Conservation (phyloP, 768 basidiomycete genomes). For the Boletus coccyginus region DNA sequence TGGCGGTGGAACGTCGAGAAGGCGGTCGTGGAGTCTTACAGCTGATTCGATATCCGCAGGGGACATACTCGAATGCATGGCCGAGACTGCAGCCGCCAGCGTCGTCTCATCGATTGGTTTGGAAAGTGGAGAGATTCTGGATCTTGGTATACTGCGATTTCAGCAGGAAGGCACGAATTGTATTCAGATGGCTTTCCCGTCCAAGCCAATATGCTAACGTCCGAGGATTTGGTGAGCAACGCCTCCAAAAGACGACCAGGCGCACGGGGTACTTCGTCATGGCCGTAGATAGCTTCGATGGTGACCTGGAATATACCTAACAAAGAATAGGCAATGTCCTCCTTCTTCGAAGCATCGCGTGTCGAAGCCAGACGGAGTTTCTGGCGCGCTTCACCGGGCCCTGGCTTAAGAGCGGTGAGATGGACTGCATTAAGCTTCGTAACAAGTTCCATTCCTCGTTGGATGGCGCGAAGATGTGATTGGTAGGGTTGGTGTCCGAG, state of each 20-base stretch:
- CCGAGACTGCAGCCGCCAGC: background rate
- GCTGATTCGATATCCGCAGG: background rate
- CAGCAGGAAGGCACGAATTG: conserved; percentile 20
- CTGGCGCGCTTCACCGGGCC: conserved; percentile 6
- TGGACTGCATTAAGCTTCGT: conserved; percentile 5
- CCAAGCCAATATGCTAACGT: conserved; percentile 17
- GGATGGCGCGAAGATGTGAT: conserved; percentile 7
- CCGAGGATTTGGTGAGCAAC: conserved; percentile 13
- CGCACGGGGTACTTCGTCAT: conserved; percentile 16
- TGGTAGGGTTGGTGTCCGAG: background rate
- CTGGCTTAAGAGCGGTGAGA: conserved; percentile 8
- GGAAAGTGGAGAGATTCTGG: background rate
- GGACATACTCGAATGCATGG: background rate
- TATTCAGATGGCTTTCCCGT: conserved; percentile 16
- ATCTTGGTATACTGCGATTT: conserved; percentile 12
- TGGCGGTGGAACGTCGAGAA: conserved; percentile 3
- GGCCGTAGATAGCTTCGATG: conserved; percentile 21
- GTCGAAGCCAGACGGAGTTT: conserved; percentile 23
- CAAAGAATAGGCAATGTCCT: conserved; percentile 26
- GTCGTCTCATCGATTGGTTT: background rate
- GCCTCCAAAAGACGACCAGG: conserved; percentile 18
- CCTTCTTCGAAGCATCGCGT: conserved; percentile 16
- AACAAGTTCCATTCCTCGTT: conserved; percentile 13
- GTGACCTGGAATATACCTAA: conserved; percentile 21
- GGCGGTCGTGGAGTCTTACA: conserved; percentile 2